phyloP scores from a whole-genome alignment of 192 early-diverging fungal species.

The Coemansia sp. region DNA sequence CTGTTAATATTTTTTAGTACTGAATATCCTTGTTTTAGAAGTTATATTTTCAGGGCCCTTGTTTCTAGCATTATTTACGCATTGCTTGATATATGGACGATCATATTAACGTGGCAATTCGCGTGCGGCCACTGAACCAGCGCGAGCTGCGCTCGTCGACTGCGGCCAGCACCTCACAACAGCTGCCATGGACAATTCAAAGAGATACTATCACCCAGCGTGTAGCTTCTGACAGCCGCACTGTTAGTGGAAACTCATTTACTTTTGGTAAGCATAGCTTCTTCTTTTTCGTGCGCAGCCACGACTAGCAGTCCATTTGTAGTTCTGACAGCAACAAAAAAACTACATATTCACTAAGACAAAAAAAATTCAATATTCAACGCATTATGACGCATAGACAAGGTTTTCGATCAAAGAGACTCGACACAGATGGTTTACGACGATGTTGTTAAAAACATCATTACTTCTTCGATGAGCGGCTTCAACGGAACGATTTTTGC shows the following conservation, averaged over 20 bases:
- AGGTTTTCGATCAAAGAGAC: constrained; percentile 53
- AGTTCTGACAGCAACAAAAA: too few relatives aligned
- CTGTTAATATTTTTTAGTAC: background rate
- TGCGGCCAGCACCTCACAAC: constrained; percentile 22
- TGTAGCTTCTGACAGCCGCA: constrained; percentile 25
- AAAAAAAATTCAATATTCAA: background rate
- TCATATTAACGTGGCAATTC: constrained; percentile 71
- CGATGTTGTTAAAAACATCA: constrained; percentile 58
- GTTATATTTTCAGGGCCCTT: background rate
- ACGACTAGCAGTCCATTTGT: too few relatives aligned
- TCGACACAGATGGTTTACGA: constrained; percentile 49
- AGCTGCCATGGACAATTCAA: constrained; percentile 47
- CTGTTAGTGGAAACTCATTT: constrained; percentile 41
- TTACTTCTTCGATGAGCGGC: constrained; percentile 78
- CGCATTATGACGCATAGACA: constrained; percentile 25
- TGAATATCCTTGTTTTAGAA: background rate
- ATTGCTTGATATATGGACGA: constrained; percentile 40
- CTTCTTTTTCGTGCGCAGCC: too few relatives aligned
- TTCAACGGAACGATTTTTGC: constrained; percentile 98
- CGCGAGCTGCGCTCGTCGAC: constrained; percentile 59
- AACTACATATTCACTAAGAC: background rate
- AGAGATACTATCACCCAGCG: constrained; percentile 52
- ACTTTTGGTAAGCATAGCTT: constrained; percentile 45
- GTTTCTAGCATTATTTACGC: background rate
- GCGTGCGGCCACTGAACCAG: constrained; percentile 67